Conservation (phyloP, 2,329 filamentous ascomycete genomes). For the Paecilomyces dactylethromorphus region DNA sequence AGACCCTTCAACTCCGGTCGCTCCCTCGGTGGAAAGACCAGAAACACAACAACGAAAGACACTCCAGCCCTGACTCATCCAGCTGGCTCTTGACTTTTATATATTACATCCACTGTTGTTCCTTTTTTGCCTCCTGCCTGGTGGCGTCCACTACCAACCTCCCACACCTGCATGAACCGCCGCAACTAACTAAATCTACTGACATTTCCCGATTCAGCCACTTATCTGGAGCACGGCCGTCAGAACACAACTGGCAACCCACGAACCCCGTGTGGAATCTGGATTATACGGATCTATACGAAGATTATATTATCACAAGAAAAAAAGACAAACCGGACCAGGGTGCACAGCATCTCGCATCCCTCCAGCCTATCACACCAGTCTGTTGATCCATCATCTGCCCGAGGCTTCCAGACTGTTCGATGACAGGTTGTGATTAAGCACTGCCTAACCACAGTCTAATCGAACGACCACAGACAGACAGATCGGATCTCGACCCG, state of each 20-base stretch:
- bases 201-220: background rate
- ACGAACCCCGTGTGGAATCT: too few relatives aligned
- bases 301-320: too few relatives aligned
- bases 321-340: background rate
- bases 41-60: too few relatives aligned
- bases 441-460: background rate
- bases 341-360: too few relatives aligned
- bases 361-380: background rate
- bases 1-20: background rate
- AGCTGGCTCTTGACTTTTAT: background rate
- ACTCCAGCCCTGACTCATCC: background rate
- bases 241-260: background rate
- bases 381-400: background rate
- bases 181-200: background rate
- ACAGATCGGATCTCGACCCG: background rate
- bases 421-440: background rate
- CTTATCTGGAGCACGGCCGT: background rate
- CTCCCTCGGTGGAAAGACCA: too few relatives aligned
- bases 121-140: background rate
- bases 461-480: background rate
- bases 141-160: too few relatives aligned
- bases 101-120: background rate
- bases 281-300: background rate
- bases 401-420: conserved; percentile 1
- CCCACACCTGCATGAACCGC: too few relatives aligned